Percentiles rank a stretch among this genome's conserved stretches.
Conservation (phyloP, 345 rosid genomes). For the Hypericum perforatum region DNA sequence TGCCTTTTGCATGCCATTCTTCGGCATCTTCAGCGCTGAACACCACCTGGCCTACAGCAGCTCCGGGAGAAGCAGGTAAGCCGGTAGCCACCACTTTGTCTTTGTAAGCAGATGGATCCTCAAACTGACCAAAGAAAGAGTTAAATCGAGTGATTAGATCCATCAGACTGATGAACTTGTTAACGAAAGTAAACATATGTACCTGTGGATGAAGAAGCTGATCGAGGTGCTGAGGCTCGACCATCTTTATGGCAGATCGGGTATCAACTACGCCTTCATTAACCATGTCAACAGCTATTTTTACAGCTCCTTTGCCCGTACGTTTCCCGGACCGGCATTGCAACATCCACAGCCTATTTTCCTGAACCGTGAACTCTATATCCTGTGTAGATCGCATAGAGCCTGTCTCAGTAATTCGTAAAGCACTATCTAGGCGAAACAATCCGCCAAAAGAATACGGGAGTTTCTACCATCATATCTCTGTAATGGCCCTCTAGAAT, state of each 20-base stretch:
- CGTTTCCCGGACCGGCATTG: conserved; percentile 90
- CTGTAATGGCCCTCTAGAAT: conserved; percentile 81
- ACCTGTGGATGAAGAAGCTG: conserved; percentile 98
- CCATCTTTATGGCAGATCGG: conserved; percentile 55
- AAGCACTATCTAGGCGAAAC: no score
- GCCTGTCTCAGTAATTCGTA: background rate
- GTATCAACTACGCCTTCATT: conserved; percentile 70
- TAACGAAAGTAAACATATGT: background rate
- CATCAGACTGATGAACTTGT: background rate
- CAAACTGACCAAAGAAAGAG: conserved; percentile 43
- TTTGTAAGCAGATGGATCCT: conserved; percentile 63
- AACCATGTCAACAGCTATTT: conserved; percentile 90
- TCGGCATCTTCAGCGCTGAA: conserved; percentile 87
- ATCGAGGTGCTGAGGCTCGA: conserved; percentile 81
- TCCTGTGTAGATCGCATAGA: conserved; percentile 36
- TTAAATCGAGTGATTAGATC: background rate
- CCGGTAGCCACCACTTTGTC: conserved; percentile 71
- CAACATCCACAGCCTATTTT: conserved; percentile 91
- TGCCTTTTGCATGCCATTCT: conserved; percentile 85
- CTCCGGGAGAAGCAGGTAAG: conserved; percentile 96
- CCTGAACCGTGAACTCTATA: conserved; percentile 95
- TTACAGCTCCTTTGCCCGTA: conserved; percentile 83
- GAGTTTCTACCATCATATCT: conserved; percentile 75
- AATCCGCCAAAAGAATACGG: background rate
- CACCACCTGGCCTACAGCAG: conserved; percentile 84